These are phyloP conservation scores for Albifimbria verrucaria DNA, from an alignment of 2,329 filamentous ascomycete species.

Conservation along the genomic window DNA sequence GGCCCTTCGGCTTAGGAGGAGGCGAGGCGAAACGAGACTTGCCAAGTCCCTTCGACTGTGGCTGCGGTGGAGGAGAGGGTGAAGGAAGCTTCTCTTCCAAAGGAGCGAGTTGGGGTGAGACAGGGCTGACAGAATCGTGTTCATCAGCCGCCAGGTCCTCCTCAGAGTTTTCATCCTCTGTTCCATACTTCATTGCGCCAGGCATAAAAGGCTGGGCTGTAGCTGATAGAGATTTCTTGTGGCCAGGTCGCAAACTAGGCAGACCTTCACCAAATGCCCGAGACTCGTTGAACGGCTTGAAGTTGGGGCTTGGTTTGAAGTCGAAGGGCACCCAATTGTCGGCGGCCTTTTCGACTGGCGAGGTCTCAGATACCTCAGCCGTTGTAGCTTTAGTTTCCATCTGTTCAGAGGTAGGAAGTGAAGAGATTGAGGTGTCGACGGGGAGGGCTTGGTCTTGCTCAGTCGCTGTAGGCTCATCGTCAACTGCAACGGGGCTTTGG, in stretches of 20 bases:
- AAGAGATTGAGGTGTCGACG: slow-evolving; percentile 52
- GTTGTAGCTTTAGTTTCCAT: slow-evolving; percentile 51
- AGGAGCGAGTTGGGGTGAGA: slow-evolving; percentile 15
- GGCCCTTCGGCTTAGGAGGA: slow-evolving; percentile 37
- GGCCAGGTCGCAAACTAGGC: slow-evolving; percentile 34
- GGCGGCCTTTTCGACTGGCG: slow-evolving; percentile 44
- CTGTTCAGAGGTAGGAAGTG: slow-evolving; percentile 49
- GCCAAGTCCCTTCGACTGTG: slow-evolving; percentile 30
- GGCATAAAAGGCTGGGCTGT: slow-evolving; percentile 67
- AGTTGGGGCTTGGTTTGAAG: slow-evolving; percentile 47
- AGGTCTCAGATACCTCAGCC: slow-evolving; percentile 50
- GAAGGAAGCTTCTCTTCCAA: slow-evolving; percentile 10
- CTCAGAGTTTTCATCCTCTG: slow-evolving; percentile 16
- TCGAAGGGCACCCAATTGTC: slow-evolving; percentile 55
- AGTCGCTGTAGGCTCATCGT: neutral
- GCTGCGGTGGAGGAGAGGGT: slow-evolving; percentile 19
- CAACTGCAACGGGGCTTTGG: slow-evolving; percentile 9
- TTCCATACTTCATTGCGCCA: slow-evolving; percentile 28
- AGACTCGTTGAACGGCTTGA: slow-evolving; percentile 50
- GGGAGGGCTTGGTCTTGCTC: slow-evolving; percentile 16
- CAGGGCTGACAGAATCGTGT: slow-evolving; percentile 12
- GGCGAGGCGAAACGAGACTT: slow-evolving; percentile 48
- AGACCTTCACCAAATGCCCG: slow-evolving; percentile 44
- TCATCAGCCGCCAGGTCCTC: slow-evolving; percentile 16
- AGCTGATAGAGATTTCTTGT: slow-evolving; percentile 58